Evolutionary conservation across 2,329 filamentous ascomycete genomes (phyloP).

Genomic region (Colletotrichum sansevieriae): DNA sequence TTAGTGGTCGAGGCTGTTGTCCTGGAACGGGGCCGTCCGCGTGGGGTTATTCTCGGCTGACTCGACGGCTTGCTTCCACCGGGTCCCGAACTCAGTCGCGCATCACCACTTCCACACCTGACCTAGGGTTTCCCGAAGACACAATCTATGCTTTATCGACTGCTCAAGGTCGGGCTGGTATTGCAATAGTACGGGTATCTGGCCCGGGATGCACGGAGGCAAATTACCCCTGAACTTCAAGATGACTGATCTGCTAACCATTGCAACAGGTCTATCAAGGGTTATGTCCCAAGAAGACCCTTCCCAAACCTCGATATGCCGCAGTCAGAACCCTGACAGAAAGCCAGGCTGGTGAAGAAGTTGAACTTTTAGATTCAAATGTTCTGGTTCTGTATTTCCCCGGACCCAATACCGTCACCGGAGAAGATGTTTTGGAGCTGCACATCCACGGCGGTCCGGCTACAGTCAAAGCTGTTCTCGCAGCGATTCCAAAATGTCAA

Average conservation of each 20-base stretch:
- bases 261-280: constrained; percentile 60
- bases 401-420: constrained; percentile 84
- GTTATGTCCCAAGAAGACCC: constrained; percentile 62
- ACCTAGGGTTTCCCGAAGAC: constrained; percentile 50
- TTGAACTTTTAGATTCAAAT: constrained; percentile 79
- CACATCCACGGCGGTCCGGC: constrained; percentile 95
- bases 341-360: constrained; percentile 47
- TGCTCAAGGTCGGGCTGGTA: constrained; percentile 85
- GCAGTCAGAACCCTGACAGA: constrained; percentile 81
- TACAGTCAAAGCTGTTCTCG: constrained; percentile 86
- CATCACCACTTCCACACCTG: neutral
- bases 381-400: constrained; percentile 89
- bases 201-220: constrained; percentile 80
- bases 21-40: constrained; percentile 5
- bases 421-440: constrained; percentile 91
- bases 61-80: neutral
- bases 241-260: neutral
- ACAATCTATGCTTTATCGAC: constrained; percentile 97
- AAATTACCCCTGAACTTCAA: constrained; percentile 44
- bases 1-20: constrained; percentile 21
- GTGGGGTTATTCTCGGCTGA: constrained; percentile 9
- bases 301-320: constrained; percentile 69
- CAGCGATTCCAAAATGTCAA: constrained; percentile 75
- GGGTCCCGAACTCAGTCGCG: neutral
- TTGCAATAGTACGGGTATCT: constrained; percentile 90